phyloP scores from a whole-genome alignment of 805 yeast genomes.

The Geotrichum ghanense region DNA sequence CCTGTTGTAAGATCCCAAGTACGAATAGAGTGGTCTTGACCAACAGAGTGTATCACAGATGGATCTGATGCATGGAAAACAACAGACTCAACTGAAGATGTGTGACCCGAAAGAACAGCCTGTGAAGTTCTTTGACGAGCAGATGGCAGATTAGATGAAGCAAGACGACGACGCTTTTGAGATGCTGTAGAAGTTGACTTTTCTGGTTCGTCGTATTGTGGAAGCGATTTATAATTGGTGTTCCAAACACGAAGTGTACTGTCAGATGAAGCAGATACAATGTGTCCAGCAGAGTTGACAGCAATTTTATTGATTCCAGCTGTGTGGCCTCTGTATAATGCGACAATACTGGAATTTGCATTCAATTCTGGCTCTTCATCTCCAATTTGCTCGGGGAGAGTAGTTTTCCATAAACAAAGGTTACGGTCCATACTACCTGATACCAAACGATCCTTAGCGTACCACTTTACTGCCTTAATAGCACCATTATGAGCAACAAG shows the following conservation, averaged over 20 bases:
- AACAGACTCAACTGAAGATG: constrained; percentile 79
- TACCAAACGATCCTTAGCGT: constrained; percentile 62
- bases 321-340: constrained; percentile 81
- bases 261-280: constrained; percentile 81
- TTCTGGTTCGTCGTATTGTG: constrained; percentile 31
- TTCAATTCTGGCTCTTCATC: constrained; percentile 34
- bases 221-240: constrained; percentile 73
- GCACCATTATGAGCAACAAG: constrained; percentile 84
- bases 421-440: constrained; percentile 86
- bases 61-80: constrained; percentile 60
- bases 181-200: constrained; percentile 53
- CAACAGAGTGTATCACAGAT: constrained; percentile 84
- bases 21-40: constrained; percentile 89
- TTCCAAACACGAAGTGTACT: constrained; percentile 80
- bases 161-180: constrained; percentile 78
- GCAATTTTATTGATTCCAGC: constrained; percentile 75
- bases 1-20: constrained; percentile 94
- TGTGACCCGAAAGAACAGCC: constrained; percentile 67
- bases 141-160: constrained; percentile 54
- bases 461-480: constrained; percentile 71
- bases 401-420: constrained; percentile 77
- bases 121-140: constrained; percentile 76
- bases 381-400: constrained; percentile 22
- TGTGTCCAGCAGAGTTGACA: constrained; percentile 40
- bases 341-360: constrained; percentile 45